These are phyloP conservation scores for Trichomonascaceae sp. DNA, from an alignment of 1,139 yeast genomes.

Conservation along the genomic window DNA sequence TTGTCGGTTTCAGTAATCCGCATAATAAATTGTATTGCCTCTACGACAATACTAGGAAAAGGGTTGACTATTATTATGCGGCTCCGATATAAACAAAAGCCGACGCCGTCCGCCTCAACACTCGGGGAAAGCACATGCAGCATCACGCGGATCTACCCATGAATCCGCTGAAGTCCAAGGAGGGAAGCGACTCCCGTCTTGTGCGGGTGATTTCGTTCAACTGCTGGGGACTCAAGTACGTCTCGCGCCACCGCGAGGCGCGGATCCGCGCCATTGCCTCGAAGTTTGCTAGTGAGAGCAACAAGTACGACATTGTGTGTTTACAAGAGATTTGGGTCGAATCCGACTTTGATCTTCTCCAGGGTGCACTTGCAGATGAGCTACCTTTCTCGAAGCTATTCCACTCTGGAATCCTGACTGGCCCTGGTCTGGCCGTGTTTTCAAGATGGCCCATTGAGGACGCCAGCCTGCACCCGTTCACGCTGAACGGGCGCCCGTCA, in stretches of 20 bases:
- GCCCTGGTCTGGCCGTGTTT: conserved; percentile 83
- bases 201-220: conserved; percentile 11
- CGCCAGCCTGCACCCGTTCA: conserved; percentile 70
- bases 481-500: conserved; percentile 86
- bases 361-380: conserved; percentile 29
- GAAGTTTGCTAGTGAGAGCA: conserved; percentile 35
- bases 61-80: no score
- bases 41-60: no score
- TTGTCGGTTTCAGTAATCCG: no score
- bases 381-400: conserved; percentile 62
- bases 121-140: no score
- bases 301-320: conserved; percentile 69
- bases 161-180: no score
- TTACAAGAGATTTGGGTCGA: conserved; percentile 90
- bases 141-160: no score
- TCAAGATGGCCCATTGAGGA: conserved; percentile 75
- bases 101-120: no score
- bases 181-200: neutral
- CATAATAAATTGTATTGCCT: no score
- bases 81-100: no score
- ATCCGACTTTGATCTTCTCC: conserved; percentile 64
- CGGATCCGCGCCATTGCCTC: conserved; percentile 68
- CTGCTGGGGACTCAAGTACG: conserved; percentile 55
- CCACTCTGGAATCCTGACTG: conserved; percentile 74
- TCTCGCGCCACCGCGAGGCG: conserved; percentile 52